Percentiles rank a stretch among this genome's conserved stretches.
phyloP scores from a whole-genome alignment of 1,139 yeast genomes.

The Diutina ranongensis region DNA sequence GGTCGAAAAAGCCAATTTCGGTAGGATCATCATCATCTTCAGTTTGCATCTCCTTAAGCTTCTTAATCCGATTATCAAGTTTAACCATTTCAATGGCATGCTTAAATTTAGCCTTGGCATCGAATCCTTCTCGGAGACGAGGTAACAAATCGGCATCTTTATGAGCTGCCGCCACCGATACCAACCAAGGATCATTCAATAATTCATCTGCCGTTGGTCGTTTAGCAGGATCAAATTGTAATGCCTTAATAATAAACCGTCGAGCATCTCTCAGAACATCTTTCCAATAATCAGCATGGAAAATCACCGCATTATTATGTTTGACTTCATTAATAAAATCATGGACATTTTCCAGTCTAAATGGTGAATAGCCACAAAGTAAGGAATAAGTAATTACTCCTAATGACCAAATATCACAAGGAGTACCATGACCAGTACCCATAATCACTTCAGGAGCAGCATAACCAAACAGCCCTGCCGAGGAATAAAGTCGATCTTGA shows the following conservation, averaged over 20 bases:
- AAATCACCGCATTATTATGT: conserved; percentile 58
- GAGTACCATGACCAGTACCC: conserved; percentile 77
- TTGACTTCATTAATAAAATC: conserved; percentile 74
- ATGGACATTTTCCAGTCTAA: conserved; percentile 69
- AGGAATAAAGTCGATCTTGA: conserved; percentile 50
- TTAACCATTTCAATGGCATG: conserved; percentile 79
- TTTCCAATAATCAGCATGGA: conserved; percentile 83
- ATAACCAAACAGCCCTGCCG: conserved; percentile 88
- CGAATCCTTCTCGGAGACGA: conserved; percentile 36
- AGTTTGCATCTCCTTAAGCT: conserved; percentile 42
- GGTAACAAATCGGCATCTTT: conserved; percentile 60
- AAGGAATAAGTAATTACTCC: conserved; percentile 88
- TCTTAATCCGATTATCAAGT: conserved; percentile 60
- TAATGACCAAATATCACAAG: conserved; percentile 87
- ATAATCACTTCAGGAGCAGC: conserved; percentile 87
- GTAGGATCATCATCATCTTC: conserved; percentile 45
- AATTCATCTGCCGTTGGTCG: conserved; percentile 62
- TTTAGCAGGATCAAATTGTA: conserved; percentile 50
- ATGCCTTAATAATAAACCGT: conserved; percentile 53
- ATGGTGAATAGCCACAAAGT: conserved; percentile 88
- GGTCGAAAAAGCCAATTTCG: conserved; percentile 34
- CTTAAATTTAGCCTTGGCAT: conserved; percentile 74
- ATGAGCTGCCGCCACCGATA: conserved; percentile 34
- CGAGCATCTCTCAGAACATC: conserved; percentile 68
- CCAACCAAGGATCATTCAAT: conserved; percentile 61